Evolutionary conservation across 805 yeast species (phyloP), one percentile per base, ranked within the genome.

Genomic region (Maudiozyma turicensis): DNA sequence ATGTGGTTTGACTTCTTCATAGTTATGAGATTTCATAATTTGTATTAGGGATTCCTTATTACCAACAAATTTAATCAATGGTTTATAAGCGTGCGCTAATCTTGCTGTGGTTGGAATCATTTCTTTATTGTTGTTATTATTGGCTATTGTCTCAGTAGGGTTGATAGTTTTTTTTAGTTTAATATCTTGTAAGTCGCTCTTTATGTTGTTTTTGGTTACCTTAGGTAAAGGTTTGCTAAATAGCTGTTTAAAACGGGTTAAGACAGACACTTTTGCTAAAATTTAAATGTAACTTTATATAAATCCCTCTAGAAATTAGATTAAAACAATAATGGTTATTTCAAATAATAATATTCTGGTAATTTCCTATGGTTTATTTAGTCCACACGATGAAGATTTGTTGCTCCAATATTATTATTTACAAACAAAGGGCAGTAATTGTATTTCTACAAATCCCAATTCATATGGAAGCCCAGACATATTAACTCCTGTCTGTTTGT

Each of bases 61-160:
- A 40, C 97, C 96, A 44, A 88, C 77, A 63, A 91, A 91, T 61
- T 83, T 84, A 69, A 91, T 91, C 65, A 81, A 72, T 13, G 95
- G 96, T 28, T 75, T 72, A 61, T 78, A 75, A 30, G 54, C 50
- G 53, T 54, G 50, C 31, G 63, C 60, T 37, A 61, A 45, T 44
- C 48, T 56, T 2, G 47, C 48, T n/a, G 48, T 51, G 7, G 71
- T 56, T 32, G 48, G 46, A 26, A 40, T 44, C 56, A 53, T 52
- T 20, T 39, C 15, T 38, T 38, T n/a, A 31, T 10, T 29, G 20
- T 38, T 11, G 15, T n/a, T 8, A n/a, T 6, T 20, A 14, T 39
- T 13, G 32, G 33, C 15, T 28, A 30, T 39, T 20, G 11, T 31
- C n/a, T 11, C 37, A 3, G 20, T 39, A 39, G 42, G 42, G 14